Evolutionary conservation across 1,139 yeast genomes (phyloP).

Genomic region (Yamadazyma sp.): DNA sequence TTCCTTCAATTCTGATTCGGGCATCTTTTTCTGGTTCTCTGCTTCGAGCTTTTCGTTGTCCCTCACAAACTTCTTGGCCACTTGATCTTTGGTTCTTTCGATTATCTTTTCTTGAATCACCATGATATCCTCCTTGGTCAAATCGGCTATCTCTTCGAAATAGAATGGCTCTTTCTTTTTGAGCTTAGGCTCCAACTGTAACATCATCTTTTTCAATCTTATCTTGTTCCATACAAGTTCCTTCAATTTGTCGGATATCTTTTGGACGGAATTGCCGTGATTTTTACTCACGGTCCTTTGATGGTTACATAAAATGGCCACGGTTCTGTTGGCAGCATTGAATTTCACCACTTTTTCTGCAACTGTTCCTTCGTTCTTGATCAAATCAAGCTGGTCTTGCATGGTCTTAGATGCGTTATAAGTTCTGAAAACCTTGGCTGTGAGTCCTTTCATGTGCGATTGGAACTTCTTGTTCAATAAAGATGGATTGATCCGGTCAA

Average conservation of each 20-base stretch:
- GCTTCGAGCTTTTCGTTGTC: conserved; percentile 74
- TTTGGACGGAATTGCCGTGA: conserved; percentile 78
- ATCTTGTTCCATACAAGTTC: conserved; percentile 86
- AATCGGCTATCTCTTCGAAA: conserved; percentile 71
- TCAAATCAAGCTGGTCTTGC: conserved; percentile 90
- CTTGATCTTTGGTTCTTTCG: conserved; percentile 63
- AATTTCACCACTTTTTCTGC: conserved; percentile 84
- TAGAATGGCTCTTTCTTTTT: conserved; percentile 53
- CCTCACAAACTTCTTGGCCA: conserved; percentile 61
- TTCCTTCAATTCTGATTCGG: conserved; percentile 55
- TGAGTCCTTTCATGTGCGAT: conserved; percentile 86
- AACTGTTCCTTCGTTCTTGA: conserved; percentile 80
- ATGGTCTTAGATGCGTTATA: conserved; percentile 94
- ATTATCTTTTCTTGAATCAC: conserved; percentile 56
- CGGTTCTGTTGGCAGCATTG: conserved; percentile 94
- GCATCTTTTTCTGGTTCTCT: conserved; percentile 54
- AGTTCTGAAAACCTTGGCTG: conserved; percentile 97
- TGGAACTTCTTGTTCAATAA: conserved; percentile 84
- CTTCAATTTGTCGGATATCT: conserved; percentile 70
- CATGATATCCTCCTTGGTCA: conserved; percentile 62
- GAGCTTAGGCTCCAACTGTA: conserved; percentile 59
- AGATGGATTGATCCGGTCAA: conserved; percentile 85
- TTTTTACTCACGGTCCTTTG: conserved; percentile 88
- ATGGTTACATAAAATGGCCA: conserved; percentile 95
- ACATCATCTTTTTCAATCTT: conserved; percentile 68